Percentiles rank a stretch among this genome's conserved stretches.
phyloP scores from a whole-genome alignment of 352 stramenopile genomes.

The Lagenidium sp. region DNA sequence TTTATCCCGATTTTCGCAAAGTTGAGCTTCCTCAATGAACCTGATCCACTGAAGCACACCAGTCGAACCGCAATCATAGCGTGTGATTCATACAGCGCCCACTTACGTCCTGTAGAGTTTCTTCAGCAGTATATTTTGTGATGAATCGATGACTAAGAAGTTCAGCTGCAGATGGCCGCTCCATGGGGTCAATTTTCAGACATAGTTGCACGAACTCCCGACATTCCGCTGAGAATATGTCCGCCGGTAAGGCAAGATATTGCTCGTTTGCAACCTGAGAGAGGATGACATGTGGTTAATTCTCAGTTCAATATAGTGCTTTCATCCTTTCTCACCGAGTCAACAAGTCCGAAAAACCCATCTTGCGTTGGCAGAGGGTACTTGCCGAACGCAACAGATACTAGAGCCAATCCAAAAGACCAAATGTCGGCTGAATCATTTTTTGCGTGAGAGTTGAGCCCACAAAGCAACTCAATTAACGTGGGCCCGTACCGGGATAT shows the following conservation, averaged over 20 bases:
- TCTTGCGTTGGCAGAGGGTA: slow-evolving; percentile 82
- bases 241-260: slow-evolving; percentile 48
- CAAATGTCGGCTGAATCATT: slow-evolving; percentile 53
- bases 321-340: slow-evolving; percentile 64
- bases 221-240: slow-evolving; percentile 59
- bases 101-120: slow-evolving; percentile 57
- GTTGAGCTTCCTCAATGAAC: slow-evolving; percentile 44
- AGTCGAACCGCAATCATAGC: no score
- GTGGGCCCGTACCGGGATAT: slow-evolving; percentile 66
- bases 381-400: slow-evolving; percentile 73
- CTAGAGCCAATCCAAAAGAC: slow-evolving; percentile 73
- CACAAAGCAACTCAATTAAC: no score
- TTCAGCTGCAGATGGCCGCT: slow-evolving; percentile 49
- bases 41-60: slow-evolving; percentile 43
- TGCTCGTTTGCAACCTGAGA: slow-evolving; percentile 70
- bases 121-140: slow-evolving; percentile 47
- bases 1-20: slow-evolving; percentile 45
- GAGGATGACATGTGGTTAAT: no score
- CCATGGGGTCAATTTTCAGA: slow-evolving; percentile 50
- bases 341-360: slow-evolving; percentile 82
- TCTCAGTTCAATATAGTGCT: no score
- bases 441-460: neutral
- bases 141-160: slow-evolving; percentile 71
- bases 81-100: no score
- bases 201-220: slow-evolving; percentile 69